Evolutionary conservation across 169 alveolate genomes (phyloP), one percentile per base, ranked within the genome.

Genomic region (Plasmodium gallinaceum): DNA sequence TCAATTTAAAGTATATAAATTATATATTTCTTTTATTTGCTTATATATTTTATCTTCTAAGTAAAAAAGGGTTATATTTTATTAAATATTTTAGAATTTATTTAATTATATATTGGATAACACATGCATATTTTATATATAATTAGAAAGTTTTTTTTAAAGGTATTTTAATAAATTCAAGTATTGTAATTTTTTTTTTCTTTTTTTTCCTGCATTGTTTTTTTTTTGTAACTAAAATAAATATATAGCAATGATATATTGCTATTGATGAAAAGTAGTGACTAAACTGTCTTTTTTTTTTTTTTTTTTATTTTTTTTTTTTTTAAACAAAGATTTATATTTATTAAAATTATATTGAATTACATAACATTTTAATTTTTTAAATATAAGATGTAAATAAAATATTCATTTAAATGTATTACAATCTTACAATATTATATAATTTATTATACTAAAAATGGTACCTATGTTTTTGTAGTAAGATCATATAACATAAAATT

Each of bases 211-310:
- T 65, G 10, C 26, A 2, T 32, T 32, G 39, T 32, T 16, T 16
- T n/a, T 65, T n/a, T 65, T 32, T 32, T 32, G 39, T 32, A 32
- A 32, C 4, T 32, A 32, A 32, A 32, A 22, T 22, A 22, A 7
- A 37, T 32, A 32, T 32, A 32, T 32, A 1, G 4, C 39, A 4
- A 32, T 32, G 4, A 52, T n/a, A 57, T 18, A 39, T 43, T 5
- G 76, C 24, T 39, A 62, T 73, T 54, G 39, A 43, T 45, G 51
- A 16, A 10, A 60, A 58, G 26, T 32, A 61, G 16, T 22, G 65
- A 52, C 64, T 46, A 42, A 74, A 74, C 54, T 74, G 88, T 74
- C 74, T 74, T 74, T 60, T 74, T 58, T 74, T 74, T 74, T 74
- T 37, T 74, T 39, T 74, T 74, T 74, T 74, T 74, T 32, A 2